Evolutionary conservation across 768 basidiomycete genomes (phyloP), one percentile per base, ranked within the genome.

Genomic region (Hortiboletus flavorubellus): DNA sequence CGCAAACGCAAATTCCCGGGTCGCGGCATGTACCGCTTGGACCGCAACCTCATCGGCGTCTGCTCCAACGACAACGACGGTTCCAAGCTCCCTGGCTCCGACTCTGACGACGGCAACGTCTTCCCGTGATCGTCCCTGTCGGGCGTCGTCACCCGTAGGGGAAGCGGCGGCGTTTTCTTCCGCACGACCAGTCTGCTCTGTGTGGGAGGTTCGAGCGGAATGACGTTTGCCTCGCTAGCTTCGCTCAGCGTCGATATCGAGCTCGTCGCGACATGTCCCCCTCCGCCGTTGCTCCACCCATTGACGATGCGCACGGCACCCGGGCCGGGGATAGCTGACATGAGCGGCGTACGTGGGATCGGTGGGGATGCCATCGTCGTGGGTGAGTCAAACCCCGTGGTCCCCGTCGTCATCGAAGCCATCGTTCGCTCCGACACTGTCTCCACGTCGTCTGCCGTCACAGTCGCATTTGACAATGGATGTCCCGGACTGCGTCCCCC

Each of bases 1-100:
- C 77, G 76, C 15, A 80, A 73, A 30, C 77, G 77, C 49, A 86
- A 68, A 55, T 77, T 78, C 11, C 75, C 72, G 18, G 81, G 79
- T 14, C 79, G 76, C 14, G 72, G 61, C 35, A 72, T 60, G 53
- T 80, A 68, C 16, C 83, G 80, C 67, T 81, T 87, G 5, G 80
- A 73, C 23, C 84, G 80, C n/a, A 82, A 53, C 43, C 79, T 78
- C 7, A 50, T 31, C 9, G 80, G 69, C 12, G 72, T 62, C 33
- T 45, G 60, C 7, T 62, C 57, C 45, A 64, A 61, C 14, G 66
- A 66, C 16, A 69, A 58, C 14, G 66, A 66, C 16, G 69, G 57
- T 37, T 81, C 80, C 15, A 81, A 82, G 56, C 50, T 63, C 8
- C 56, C 59, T n/a, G 81, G 81, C 21, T 44, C 60, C 21, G 46